These are phyloP conservation scores for Boletus semigastroideus DNA, from an alignment of 1,284 basidiomycete genomes.

Conservation along the genomic window DNA sequence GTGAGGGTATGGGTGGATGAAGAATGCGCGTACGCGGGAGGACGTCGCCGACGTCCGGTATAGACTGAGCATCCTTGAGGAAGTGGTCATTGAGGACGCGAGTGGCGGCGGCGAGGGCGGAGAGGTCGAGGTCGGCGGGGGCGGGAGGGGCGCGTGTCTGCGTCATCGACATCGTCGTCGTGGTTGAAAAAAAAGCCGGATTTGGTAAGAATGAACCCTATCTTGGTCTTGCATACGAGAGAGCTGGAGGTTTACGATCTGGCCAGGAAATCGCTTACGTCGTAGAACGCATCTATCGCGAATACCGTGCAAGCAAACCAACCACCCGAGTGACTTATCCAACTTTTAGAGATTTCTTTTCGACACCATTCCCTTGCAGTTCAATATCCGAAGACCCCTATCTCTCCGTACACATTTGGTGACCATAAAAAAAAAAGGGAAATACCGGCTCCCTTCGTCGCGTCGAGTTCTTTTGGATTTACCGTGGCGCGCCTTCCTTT, in stretches of 20 bases:
- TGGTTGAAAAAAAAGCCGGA: not conserved
- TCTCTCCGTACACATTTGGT: slow-evolving; percentile 90
- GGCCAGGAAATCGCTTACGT: slow-evolving; percentile 87
- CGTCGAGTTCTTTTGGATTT: slow-evolving; percentile 92
- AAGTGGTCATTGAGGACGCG: slow-evolving; percentile 66
- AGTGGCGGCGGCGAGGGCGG: slow-evolving; percentile 63
- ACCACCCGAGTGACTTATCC: slow-evolving; percentile 48
- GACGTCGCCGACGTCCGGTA: slow-evolving; percentile 73
- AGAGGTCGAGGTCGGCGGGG: slow-evolving; percentile 57
- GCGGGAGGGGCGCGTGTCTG: slow-evolving; percentile 35
- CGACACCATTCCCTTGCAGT: slow-evolving; percentile 42
- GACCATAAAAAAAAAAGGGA: slow-evolving; percentile 76
- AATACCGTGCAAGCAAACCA: slow-evolving; percentile 70
- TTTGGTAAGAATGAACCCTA: slow-evolving; percentile 45
- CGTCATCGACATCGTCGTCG: slow-evolving; percentile 9
- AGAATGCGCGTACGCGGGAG: slow-evolving; percentile 43
- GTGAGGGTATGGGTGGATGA: slow-evolving; percentile 35
- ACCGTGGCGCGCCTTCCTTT: slow-evolving; percentile 85
- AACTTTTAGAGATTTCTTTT: no score
- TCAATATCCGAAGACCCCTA: slow-evolving; percentile 93
- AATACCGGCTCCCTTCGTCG: slow-evolving; percentile 74
- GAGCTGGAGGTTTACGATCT: slow-evolving; percentile 85
- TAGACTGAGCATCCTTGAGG: slow-evolving; percentile 65
- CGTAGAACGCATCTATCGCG: slow-evolving; percentile 77
- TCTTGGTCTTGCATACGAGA: slow-evolving; percentile 71